Evolutionary conservation across 257 asterid species (phyloP).

Genomic region (Gentiana macrophylla): DNA sequence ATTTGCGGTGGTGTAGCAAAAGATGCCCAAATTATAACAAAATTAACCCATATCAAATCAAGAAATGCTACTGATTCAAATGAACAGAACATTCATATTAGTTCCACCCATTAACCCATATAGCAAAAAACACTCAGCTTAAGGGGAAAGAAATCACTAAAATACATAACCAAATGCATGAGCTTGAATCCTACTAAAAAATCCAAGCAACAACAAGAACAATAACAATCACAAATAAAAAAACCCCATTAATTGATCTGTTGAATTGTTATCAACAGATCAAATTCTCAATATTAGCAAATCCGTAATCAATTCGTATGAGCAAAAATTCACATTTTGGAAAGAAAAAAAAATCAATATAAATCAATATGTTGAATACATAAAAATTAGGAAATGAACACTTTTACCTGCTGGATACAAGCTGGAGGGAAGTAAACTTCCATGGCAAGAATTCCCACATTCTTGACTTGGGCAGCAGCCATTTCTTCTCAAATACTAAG

Average conservation of each 20-base stretch:
- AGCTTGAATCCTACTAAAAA: no score
- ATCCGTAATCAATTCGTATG: neutral
- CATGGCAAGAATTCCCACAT: slow-evolving; percentile 96
- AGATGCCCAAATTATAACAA: no score
- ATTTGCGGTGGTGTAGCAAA: no score
- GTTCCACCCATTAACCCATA: no score
- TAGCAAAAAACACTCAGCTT: no score
- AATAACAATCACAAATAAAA: neutral
- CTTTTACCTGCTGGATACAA: slow-evolving; percentile 80
- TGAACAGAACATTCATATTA: no score
- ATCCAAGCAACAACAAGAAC: neutral
- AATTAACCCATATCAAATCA: no score
- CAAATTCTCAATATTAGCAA: neutral
- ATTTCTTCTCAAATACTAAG: slow-evolving; percentile 9
- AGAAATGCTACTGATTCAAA: no score
- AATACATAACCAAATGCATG: no score
- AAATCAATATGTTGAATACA: neutral
- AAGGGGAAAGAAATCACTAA: no score
- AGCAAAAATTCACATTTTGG: neutral
- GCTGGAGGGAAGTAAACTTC: slow-evolving; percentile 93
- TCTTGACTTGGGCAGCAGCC: slow-evolving; percentile 43
- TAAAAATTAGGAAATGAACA: neutral
- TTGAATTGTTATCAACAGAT: neutral
- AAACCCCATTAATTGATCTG: neutral
- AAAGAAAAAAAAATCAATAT: neutral